Evolutionary conservation across 345 rosid genomes (phyloP).

Genomic region (Brassica rapa): DNA sequence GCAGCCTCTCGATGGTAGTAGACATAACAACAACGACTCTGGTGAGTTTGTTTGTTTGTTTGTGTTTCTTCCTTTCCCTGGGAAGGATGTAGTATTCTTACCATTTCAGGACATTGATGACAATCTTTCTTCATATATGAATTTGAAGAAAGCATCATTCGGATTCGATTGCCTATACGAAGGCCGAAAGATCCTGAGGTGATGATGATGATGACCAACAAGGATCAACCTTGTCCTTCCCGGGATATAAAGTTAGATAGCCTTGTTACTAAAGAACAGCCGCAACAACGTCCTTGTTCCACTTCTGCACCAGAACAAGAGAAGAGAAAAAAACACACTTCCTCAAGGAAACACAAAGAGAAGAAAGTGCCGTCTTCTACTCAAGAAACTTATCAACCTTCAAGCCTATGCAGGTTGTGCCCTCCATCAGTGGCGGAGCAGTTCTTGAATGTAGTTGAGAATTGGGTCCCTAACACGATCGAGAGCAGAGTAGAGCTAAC

Average conservation of each 20-base stretch:
- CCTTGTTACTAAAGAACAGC: constrained; percentile 30
- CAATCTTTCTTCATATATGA: constrained; percentile 47
- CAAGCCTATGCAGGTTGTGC: constrained; percentile 37
- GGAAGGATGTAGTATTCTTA: constrained; percentile 56
- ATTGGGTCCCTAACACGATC: constrained; percentile 51
- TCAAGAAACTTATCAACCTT: constrained; percentile 4
- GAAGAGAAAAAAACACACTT: constrained; percentile 8
- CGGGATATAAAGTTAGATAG: constrained; percentile 23
- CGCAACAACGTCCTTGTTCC: constrained; percentile 34
- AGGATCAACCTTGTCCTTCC: constrained; percentile 50
- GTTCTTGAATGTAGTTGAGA: constrained; percentile 48
- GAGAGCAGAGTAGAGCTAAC: constrained; percentile 17
- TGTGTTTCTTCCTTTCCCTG: constrained; percentile 49
- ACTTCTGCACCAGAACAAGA: constrained; percentile 36
- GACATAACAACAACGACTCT: constrained; percentile 46
- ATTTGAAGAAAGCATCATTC: constrained; percentile 65
- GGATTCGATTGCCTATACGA: constrained; percentile 70
- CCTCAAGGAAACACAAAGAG: background rate
- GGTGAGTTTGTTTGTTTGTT: constrained; percentile 61
- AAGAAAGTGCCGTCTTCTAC: constrained; percentile 4
- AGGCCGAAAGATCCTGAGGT: constrained; percentile 46
- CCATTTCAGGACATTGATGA: constrained; percentile 52
- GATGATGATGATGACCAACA: constrained; percentile 37
- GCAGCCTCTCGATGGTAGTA: constrained; percentile 34
- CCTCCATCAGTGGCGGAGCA: constrained; percentile 41